Conservation (phyloP, 352 stramenopile species). For the Blastocystis sp. region DNA sequence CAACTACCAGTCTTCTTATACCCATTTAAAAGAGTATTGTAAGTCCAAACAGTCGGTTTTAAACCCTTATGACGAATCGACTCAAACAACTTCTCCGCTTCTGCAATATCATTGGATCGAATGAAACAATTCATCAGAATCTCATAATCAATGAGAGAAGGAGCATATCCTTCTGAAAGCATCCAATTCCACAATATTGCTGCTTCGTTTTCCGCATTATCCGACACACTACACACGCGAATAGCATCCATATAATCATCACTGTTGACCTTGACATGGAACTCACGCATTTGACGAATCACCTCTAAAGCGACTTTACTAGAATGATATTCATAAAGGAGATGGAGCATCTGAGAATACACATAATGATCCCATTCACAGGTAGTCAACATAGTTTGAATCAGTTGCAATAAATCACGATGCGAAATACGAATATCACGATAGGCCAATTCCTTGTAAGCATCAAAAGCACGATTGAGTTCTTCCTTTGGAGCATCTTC, state of each 20-base stretch:
- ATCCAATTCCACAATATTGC: constrained; percentile 18
- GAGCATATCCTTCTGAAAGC: constrained; percentile 26
- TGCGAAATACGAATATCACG: constrained; percentile 31
- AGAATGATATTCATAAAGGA: constrained; percentile 42
- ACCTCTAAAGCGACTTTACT: not conserved
- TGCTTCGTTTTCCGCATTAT: not conserved
- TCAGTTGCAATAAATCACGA: not conserved
- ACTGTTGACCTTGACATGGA: not conserved
- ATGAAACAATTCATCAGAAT: constrained; percentile 43
- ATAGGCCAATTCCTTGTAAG: constrained; percentile 51
- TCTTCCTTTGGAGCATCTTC: constrained; percentile 45
- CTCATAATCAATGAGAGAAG: constrained; percentile 28
- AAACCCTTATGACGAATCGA: constrained; percentile 17
- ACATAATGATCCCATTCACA: constrained; percentile 47
- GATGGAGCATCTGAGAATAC: constrained; percentile 51
- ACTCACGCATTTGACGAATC: constrained; percentile 10
- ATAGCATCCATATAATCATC: constrained; percentile 53
- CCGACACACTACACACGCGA: constrained; percentile 2
- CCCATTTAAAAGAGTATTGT: constrained; percentile 28
- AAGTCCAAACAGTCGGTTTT: constrained; percentile 47
- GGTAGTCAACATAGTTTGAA: constrained; percentile 5
- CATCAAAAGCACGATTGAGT: not conserved
- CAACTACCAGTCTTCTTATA: constrained; percentile 39
- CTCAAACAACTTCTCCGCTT: constrained; percentile 39
- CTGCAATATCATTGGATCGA: not conserved